Percentiles rank a stretch among this genome's conserved stretches.
Evolutionary conservation across 116 monocot genomes (phyloP).

Genomic region (Zostera marina): DNA sequence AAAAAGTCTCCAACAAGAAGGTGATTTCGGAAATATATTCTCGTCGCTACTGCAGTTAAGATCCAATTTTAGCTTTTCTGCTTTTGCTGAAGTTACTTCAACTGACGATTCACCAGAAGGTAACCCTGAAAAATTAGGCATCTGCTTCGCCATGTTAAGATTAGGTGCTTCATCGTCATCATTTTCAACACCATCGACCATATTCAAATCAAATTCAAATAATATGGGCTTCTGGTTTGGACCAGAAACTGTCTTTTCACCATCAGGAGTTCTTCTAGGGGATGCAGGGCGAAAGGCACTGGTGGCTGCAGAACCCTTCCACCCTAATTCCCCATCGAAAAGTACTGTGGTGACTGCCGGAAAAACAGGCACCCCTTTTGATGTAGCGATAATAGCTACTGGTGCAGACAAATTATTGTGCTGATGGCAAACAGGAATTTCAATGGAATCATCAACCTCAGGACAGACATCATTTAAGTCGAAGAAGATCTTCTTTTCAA

Average conservation of each 20-base stretch:
- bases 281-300: constrained; percentile 87
- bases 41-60: constrained; percentile 56
- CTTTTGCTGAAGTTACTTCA: constrained; percentile 42
- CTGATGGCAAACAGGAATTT: constrained; percentile 5
- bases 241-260: constrained; percentile 29
- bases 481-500: constrained; percentile 25
- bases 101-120: constrained; percentile 37
- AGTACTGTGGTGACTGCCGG: constrained; percentile 34
- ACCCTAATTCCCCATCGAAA: constrained; percentile 53
- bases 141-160: constrained; percentile 9
- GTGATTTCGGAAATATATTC: constrained; percentile 11
- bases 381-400: constrained; percentile 43
- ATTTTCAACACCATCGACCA: constrained; percentile 30
- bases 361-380: constrained; percentile 51
- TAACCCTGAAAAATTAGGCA: constrained; percentile 21
- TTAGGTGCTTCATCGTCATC: constrained; percentile 19
- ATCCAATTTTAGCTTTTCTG: constrained; percentile 48
- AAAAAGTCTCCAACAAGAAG: constrained; percentile 18
- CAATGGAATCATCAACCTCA: constrained; percentile 21
- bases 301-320: constrained; percentile 83
- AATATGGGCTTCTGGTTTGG: constrained; percentile 18
- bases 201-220: constrained; percentile 60
- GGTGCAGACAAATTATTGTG: constrained; percentile 30
- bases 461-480: constrained; percentile 60
- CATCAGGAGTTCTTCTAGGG: constrained; percentile 31